Conservation (phyloP, 148 eudicot species). For the Silene uniflora region DNA sequence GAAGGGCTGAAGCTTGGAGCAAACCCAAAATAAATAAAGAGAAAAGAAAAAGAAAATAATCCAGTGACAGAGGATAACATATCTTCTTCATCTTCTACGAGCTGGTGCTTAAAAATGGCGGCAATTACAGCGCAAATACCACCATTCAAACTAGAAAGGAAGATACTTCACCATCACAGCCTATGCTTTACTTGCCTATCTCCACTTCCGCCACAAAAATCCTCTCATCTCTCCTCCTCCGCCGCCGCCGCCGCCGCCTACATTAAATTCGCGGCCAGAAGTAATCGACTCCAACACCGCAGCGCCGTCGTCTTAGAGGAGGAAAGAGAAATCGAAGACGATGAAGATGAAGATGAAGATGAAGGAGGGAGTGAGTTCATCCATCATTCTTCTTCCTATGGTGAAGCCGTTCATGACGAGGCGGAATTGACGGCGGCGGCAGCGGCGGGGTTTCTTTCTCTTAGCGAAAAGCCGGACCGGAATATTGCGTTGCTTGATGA, state of each 20-base stretch:
- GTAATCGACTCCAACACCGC: conserved; percentile 16
- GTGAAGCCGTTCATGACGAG: conserved; percentile 28
- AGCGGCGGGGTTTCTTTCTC: conserved; percentile 45
- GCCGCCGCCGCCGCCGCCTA: neutral
- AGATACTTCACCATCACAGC: conserved; percentile 18
- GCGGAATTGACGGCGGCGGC: conserved; percentile 26
- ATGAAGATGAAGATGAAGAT: conserved; percentile 18
- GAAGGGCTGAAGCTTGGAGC: too few species aligned
- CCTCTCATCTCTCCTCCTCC: conserved; percentile 1
- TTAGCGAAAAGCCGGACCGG: conserved; percentile 77
- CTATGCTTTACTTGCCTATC: conserved; percentile 14
- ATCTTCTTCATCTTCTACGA: neutral
- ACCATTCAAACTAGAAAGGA: conserved; percentile 17
- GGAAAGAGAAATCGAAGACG: neutral
- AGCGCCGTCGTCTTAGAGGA: neutral
- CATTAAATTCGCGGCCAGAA: conserved; percentile 20
- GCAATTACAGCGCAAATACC: conserved; percentile 20
- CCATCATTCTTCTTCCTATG: neutral
- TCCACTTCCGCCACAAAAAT: conserved; percentile 11
- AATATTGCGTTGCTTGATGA: conserved; percentile 72
- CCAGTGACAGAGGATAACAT: conserved; percentile 25
- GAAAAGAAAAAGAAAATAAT: too few species aligned
- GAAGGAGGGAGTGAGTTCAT: conserved; percentile 19
- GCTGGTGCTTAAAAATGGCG: conserved; percentile 26
- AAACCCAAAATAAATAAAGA: too few species aligned